phyloP scores from a whole-genome alignment of 176 grass and related monocot genomes.

The Aegilops bicornis region DNA sequence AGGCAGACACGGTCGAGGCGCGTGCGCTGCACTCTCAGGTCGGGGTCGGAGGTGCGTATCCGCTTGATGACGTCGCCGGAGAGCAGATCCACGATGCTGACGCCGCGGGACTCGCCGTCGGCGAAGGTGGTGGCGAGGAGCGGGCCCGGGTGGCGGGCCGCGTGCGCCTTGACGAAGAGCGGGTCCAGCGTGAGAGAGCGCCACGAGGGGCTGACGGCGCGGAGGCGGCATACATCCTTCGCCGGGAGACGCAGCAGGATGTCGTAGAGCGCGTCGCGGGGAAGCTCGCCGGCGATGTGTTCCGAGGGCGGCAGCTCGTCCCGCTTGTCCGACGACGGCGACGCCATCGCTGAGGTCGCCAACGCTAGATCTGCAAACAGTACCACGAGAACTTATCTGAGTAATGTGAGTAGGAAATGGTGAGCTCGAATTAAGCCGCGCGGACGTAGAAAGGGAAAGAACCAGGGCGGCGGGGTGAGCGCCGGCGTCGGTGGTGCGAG shows the following conservation, averaged over 20 bases:
- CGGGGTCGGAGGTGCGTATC: not conserved
- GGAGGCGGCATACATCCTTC: slow-evolving; percentile 29
- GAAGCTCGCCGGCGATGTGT: not conserved
- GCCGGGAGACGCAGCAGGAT: slow-evolving; percentile 25
- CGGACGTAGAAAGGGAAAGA: not conserved
- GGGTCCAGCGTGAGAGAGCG: not conserved
- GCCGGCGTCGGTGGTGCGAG: not conserved
- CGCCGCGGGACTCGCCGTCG: not conserved
- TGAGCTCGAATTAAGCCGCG: not conserved
- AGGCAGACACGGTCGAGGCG: slow-evolving; percentile 19
- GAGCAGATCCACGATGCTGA: slow-evolving; percentile 15
- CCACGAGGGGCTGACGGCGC: slow-evolving; percentile 24
- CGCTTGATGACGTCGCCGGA: slow-evolving; percentile 15
- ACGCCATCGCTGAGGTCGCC: not conserved
- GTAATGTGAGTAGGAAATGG: not conserved
- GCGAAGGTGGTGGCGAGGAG: not conserved
- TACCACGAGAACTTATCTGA: not conserved
- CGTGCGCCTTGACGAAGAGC: slow-evolving; percentile 7
- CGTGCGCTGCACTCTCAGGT: not conserved
- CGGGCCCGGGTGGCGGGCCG: not conserved
- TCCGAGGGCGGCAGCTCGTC: not conserved
- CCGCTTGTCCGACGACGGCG: not conserved
- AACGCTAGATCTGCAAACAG: not conserved
- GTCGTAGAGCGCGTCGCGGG: slow-evolving; percentile 9
- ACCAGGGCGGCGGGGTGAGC: not conserved